phyloP scores from a whole-genome alignment of 495 filamentous ascomycete genomes.

The Aspergillus ellipticus region DNA sequence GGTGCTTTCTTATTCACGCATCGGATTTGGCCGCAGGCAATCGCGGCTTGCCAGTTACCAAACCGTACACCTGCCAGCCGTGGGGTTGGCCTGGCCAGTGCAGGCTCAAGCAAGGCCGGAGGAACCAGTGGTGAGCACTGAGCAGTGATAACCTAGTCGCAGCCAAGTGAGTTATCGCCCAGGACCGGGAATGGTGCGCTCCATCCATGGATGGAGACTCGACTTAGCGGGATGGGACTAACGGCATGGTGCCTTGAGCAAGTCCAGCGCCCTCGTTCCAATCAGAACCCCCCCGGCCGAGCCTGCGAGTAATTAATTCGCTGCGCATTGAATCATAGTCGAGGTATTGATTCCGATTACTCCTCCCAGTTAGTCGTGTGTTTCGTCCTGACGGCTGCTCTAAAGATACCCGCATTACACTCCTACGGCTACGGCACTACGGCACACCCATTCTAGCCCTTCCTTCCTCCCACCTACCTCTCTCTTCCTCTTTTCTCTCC shows the following conservation, averaged over 20 bases:
- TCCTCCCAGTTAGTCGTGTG: conserved; percentile 1
- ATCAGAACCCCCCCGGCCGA: neutral
- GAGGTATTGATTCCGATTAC: conserved; percentile 7
- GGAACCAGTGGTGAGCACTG: neutral
- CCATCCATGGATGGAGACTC: neutral
- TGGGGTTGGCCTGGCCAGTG: neutral
- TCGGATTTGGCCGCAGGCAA: conserved; percentile 11
- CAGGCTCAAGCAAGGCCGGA: conserved; percentile 2
- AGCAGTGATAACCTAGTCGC: neutral
- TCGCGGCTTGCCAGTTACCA: conserved; percentile 2
- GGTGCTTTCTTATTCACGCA: conserved; percentile 2
- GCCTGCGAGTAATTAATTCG: neutral
- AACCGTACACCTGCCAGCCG: neutral
- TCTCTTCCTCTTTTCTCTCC: conserved; percentile 3
- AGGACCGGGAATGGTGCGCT: neutral
- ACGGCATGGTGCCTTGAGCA: neutral
- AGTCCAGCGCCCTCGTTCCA: neutral
- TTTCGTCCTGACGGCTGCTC: conserved; percentile 1
- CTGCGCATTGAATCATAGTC: conserved; percentile 4
- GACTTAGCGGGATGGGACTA: neutral
- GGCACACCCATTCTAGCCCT: neutral
- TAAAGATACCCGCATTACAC: conserved; percentile 3
- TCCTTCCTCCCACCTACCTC: conserved; percentile 4
- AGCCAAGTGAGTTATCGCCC: neutral
- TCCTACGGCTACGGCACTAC: too few relatives aligned